Evolutionary conservation across 2,329 filamentous ascomycete genomes (phyloP), one percentile per base, ranked within the genome.

Genomic region (Hypoxylon sp.): DNA sequence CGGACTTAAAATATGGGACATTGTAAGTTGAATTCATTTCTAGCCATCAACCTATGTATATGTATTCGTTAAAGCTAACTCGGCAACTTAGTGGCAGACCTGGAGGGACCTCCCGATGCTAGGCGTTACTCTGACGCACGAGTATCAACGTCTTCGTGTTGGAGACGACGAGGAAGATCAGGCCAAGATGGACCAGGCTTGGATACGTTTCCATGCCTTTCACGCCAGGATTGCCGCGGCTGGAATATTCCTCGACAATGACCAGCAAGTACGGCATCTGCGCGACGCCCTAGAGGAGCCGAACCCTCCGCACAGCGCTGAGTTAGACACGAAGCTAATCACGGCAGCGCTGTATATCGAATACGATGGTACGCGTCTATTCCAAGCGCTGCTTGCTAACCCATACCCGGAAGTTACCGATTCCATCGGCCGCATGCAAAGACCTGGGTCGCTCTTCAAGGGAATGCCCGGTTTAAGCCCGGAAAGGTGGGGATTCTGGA

Each of bases 401-500:
- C 73, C 72, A 1, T 51, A 67, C 6, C 73, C 73, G n/a, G 48
- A 57, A 35, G 70, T 75, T 6, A 68, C 65, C 57, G 72, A 73
- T 6, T 53, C 61, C 17, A 37, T 64, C 29, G 51, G 65, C 58
- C 66, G 75, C n/a, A 6, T 72, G 21, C 55, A 72, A 29, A 56
- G 48, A 8, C 74, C 69, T 3, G 76, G 76, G 2, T 21, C 63
- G 19, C 63, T 78, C 31, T 78, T 72, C 62, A 39, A 50, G 1
- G 68, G 62, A 7, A 48, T 57, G 31, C 48, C 74, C 5, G 76
- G 76, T 1, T 61, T 78, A 21, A 69, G 46, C 6, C 52, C 50
- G 2, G 73, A 75, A 3, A 64, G 76, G 55, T 78, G 76, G 75
- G 27, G 32, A 27, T 78, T 78, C 57, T 78, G 76, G 76, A 61